Base-by-base conservation (phyloP, 371 early-diverging fungal species). In the Apophysomyces sp. region DNA sequence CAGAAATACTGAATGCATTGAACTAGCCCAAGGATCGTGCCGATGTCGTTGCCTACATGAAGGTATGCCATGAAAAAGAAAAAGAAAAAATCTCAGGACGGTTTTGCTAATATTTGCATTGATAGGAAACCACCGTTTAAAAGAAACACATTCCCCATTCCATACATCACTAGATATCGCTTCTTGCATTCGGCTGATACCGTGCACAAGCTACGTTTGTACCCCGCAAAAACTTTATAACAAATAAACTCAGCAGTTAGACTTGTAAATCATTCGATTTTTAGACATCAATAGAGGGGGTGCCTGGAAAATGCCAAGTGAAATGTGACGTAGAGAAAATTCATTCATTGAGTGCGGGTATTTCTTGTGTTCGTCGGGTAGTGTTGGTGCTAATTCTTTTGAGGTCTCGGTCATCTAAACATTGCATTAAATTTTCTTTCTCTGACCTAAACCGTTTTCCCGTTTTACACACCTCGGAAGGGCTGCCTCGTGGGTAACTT, bases 11-110 rank as follows among this genome's bases (percentile, higher is more conserved):
- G 31, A 30, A 13, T 29, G 26, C 60, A 18, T 30, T 3, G 5
- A 56, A 27, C 24, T 39, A 53, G 32, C 61, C 61, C 29, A 37
- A 61, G 39, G 66, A 65, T 29, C 60, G 66, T 29, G 66, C 66
- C 26, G 66, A 65, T 37, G 66, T 65, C 36, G 32, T 65, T 27
- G 66, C 60, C 26, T 61, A 60, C 27, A 53, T 66, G 57, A 66
- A 60, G 56, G 61, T 55, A 55, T 0, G 21, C 2, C 4, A 18
- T 1, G 21, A 7, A 1, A 7, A 4, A 3, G n/a, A 44, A 44
- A 8, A 44, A 44, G 49, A 21, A 9, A 18, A 18, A 16, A 18
- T n/a, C 21, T 7, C n/a, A 21, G 6, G 9, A 18, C 24, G 21
- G n/a, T 21, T 44, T 21, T 44, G 9, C 21, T 44, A 18, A 18